Percentiles rank a stretch among this genome's conserved stretches.
Conservation (phyloP, 257 asterid genomes). For the Orobanche coerulescens region DNA sequence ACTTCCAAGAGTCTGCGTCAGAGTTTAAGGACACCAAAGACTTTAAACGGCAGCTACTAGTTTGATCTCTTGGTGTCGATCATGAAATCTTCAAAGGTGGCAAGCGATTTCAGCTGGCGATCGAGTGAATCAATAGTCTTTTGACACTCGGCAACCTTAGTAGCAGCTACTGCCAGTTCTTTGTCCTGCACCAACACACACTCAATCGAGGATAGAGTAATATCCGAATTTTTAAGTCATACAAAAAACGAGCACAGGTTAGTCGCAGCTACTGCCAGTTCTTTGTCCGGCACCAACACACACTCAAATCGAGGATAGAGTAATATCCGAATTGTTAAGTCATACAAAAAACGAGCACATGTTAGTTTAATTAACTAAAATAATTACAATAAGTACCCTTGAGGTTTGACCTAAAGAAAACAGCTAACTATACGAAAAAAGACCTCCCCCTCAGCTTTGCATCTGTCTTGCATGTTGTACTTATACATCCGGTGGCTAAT, state of each 20-base stretch:
- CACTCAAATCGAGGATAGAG: not conserved
- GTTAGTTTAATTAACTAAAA: no score
- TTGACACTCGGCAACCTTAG: slow-evolving; percentile 67
- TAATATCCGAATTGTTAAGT: not conserved
- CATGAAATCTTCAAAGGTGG: slow-evolving; percentile 52
- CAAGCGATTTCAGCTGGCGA: slow-evolving; percentile 68
- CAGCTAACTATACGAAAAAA: no score
- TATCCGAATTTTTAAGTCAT: not conserved
- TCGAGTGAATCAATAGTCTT: slow-evolving; percentile 77
- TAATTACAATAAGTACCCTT: no score
- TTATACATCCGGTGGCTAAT: no score
- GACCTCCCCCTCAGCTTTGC: no score
- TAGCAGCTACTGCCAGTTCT: slow-evolving; percentile 65
- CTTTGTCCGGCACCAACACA: slow-evolving; percentile 45
- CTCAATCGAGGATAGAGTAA: not conserved
- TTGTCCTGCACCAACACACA: slow-evolving; percentile 40
- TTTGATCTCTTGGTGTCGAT: slow-evolving; percentile 31
- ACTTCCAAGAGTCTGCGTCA: not conserved
- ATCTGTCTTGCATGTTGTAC: no score
- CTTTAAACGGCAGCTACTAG: not conserved
- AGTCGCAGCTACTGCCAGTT: slow-evolving; percentile 37
- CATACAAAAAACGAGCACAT: not conserved
- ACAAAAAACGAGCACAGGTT: not conserved
- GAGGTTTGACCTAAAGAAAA: no score
- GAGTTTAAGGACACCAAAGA: not conserved